These are phyloP conservation scores for Paramarasmius palmivorus DNA, from an alignment of 1,284 basidiomycete genomes.

Conservation along the genomic window DNA sequence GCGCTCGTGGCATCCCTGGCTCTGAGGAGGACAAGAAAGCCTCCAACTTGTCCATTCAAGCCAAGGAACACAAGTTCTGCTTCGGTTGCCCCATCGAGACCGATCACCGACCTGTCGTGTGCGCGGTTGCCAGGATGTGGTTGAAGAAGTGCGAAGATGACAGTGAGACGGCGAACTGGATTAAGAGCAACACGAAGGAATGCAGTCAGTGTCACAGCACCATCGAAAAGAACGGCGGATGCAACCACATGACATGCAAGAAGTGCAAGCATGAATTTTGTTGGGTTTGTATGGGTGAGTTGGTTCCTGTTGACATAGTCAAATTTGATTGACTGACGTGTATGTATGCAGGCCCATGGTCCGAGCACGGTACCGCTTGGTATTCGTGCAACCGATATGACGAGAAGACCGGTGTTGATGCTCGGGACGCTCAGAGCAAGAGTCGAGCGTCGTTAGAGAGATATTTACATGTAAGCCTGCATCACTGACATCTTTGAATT, in stretches of 20 bases:
- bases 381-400: constrained; percentile 98
- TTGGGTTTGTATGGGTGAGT: constrained; percentile 77
- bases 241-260: constrained; percentile 99
- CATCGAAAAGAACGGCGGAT: constrained; percentile 99
- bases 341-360: constrained; percentile 79
- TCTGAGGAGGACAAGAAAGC: neutral
- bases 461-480: constrained; percentile 85
- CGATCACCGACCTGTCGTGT: constrained; percentile 92
- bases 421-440: constrained; percentile 86
- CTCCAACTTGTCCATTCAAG: constrained; percentile 21
- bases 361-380: constrained; percentile 97
- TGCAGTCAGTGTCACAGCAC: constrained; percentile 94
- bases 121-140: constrained; percentile 90
- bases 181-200: constrained; percentile 99
- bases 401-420: constrained; percentile 88
- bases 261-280: constrained; percentile 94
- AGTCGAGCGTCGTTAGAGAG: constrained; percentile 90
- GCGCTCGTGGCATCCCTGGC: constrained; percentile 44
- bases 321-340: neutral
- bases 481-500: constrained; percentile 2
- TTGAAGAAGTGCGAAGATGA: constrained; percentile 97
- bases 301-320: neutral
- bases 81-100: constrained; percentile 86
- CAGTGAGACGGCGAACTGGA: constrained; percentile 99
- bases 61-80: constrained; percentile 78